A percentile compares a stretch with the other conserved stretches of the same genome.
Evolutionary conservation across 129 eudicot genomes (phyloP).

Genomic region (Flaveria robusta): DNA sequence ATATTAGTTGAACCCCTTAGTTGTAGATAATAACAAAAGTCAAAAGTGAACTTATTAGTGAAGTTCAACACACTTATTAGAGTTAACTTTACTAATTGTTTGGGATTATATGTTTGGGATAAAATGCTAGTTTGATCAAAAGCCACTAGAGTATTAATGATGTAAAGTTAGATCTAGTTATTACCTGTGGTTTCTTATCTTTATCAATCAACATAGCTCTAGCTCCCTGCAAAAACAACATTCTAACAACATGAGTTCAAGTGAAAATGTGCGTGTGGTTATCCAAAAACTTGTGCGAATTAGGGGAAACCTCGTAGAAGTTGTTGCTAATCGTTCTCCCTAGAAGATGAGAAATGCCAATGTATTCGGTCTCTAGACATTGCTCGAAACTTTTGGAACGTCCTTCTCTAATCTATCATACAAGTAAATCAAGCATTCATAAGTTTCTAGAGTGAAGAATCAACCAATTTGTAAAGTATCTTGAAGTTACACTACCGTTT

Average conservation of each 20-base stretch:
- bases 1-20: too few species aligned
- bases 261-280: not conserved
- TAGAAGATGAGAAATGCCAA: conserved; percentile 24
- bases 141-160: not conserved
- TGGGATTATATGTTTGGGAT: too few species aligned
- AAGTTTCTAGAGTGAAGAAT: not conserved
- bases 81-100: too few species aligned
- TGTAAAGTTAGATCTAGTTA: conserved; percentile 6
- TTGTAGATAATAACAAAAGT: too few species aligned
- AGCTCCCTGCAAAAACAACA: conserved; percentile 31
- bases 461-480: not conserved
- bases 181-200: conserved; percentile 44
- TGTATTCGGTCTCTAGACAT: conserved; percentile 35
- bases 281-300: not conserved
- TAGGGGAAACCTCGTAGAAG: conserved; percentile 31
- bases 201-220: conserved; percentile 49
- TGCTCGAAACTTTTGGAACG: conserved; percentile 27
- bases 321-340: conserved; percentile 24
- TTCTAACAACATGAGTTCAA: not conserved
- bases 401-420: conserved; percentile 37
- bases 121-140: too few species aligned
- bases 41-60: too few species aligned
- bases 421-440: not conserved
- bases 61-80: not conserved
- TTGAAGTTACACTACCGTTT: conserved; percentile 29